These are phyloP conservation scores for Syncephalastrum racemosum DNA, from an alignment of 371 early-diverging fungal species.

Conservation along the genomic window DNA sequence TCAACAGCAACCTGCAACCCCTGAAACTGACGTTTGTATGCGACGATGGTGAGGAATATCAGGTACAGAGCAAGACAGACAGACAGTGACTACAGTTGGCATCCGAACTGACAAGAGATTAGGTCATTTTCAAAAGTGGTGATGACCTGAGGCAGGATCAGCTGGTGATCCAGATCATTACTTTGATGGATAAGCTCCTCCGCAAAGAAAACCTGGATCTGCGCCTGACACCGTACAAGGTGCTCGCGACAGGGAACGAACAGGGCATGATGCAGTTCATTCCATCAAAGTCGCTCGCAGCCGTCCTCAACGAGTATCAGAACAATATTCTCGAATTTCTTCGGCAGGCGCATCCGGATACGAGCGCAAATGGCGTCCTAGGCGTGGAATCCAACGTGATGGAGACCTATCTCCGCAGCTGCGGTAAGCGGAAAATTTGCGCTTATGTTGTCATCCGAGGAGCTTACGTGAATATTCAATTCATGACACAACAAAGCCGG, in stretches of 20 bases:
- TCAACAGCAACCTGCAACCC: constrained; percentile 90
- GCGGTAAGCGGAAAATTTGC: constrained; percentile 57
- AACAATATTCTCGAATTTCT: constrained; percentile 82
- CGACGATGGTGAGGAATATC: constrained; percentile 77
- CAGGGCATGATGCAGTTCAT: constrained; percentile 94
- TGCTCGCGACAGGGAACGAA: constrained; percentile 90
- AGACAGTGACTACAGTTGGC: background rate
- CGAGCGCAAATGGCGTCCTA: constrained; percentile 58
- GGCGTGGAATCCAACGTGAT: constrained; percentile 79
- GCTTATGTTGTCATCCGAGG: background rate
- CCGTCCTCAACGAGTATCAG: constrained; percentile 85
- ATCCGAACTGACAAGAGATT: background rate
- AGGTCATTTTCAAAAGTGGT: constrained; percentile 92
- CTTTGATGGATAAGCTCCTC: constrained; percentile 91
- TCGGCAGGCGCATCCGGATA: constrained; percentile 66
- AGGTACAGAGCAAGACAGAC: constrained; percentile 40
- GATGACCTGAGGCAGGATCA: constrained; percentile 98
- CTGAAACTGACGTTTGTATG: constrained; percentile 81
- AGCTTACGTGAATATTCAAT: background rate
- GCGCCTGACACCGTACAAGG: constrained; percentile 90
- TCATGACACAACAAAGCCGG: constrained; percentile 63
- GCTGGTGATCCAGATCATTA: constrained; percentile 94
- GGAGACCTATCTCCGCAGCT: constrained; percentile 95
- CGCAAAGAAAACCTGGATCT: constrained; percentile 94
- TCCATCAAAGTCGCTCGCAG: constrained; percentile 81